A percentile compares a stretch with the other conserved stretches of the same genome.
Evolutionary conservation across 768 basidiomycete species (phyloP).

Genomic region (Mycena vitilis): DNA sequence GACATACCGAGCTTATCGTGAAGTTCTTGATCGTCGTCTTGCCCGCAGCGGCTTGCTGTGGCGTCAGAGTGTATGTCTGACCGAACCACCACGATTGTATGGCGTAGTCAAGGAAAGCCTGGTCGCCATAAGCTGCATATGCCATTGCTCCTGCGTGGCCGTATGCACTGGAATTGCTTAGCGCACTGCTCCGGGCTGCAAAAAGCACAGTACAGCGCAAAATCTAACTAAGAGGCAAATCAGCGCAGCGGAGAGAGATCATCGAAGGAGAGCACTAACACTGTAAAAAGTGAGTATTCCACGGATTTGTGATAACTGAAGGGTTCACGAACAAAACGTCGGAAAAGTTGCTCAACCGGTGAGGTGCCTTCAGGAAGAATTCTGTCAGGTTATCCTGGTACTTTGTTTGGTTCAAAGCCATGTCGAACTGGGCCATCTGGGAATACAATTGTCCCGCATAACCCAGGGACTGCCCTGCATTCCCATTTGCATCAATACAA

Average conservation of each 20-base stretch:
- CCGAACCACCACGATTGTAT: constrained; percentile 8
- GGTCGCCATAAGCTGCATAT: not conserved
- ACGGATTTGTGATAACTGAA: not conserved
- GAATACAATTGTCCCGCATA: constrained; percentile 6
- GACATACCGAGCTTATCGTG: not conserved
- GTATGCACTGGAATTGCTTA: constrained; percentile 1
- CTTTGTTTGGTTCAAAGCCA: constrained; percentile 4
- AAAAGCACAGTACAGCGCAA: not conserved
- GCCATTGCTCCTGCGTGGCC: constrained; percentile 1
- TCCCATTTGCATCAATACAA: not conserved
- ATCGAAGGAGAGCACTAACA: not conserved
- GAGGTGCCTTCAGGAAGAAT: constrained; percentile 2
- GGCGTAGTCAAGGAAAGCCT: not conserved
- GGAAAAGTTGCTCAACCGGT: not conserved
- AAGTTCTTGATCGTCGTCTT: not conserved
- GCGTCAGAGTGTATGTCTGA: not conserved
- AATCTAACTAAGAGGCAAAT: constrained; percentile 5
- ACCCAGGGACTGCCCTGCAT: constrained; percentile 2
- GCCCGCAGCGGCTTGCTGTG: constrained; percentile 1
- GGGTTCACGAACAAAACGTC: constrained; percentile 1
- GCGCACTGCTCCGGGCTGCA: not conserved
- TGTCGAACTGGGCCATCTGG: constrained; percentile 1
- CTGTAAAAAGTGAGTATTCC: not conserved
- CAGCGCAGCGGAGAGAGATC: not conserved
- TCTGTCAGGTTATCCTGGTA: not conserved